Evolutionary conservation across 352 stramenopile species (phyloP).

Genomic region (Globisporangium echinulatum): DNA sequence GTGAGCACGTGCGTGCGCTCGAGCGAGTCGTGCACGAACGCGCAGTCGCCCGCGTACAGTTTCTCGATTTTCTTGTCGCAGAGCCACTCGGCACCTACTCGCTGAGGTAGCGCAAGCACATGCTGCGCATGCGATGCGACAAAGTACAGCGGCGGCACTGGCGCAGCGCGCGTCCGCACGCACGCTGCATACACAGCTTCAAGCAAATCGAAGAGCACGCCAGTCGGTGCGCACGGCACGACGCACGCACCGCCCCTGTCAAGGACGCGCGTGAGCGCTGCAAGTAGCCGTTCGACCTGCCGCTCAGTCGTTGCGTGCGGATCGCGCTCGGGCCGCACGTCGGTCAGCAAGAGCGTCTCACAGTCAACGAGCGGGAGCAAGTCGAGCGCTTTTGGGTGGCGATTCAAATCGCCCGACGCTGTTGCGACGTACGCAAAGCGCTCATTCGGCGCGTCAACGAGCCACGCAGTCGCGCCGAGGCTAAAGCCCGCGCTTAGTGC

Average conservation of each 20-base stretch:
- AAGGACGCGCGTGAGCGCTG: constrained; percentile 45
- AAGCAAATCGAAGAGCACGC: constrained; percentile 75
- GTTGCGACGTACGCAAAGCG: constrained; percentile 68
- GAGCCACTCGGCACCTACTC: constrained; percentile 61
- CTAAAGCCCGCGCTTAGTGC: constrained; percentile 70
- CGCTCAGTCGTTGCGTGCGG: constrained; percentile 63
- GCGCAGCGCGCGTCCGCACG: constrained; percentile 35
- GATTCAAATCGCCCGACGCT: constrained; percentile 76
- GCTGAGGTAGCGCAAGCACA: constrained; percentile 45
- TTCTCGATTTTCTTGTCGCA: constrained; percentile 83
- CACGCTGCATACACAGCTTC: constrained; percentile 58
- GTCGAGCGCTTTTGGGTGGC: constrained; percentile 79
- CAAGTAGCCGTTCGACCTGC: constrained; percentile 65
- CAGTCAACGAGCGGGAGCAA: constrained; percentile 67
- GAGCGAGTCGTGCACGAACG: constrained; percentile 61
- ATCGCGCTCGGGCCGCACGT: constrained; percentile 70
- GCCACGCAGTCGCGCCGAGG: constrained; percentile 64
- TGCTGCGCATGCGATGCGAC: constrained; percentile 46
- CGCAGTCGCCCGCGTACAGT: constrained; percentile 59
- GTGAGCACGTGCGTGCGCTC: constrained; percentile 46
- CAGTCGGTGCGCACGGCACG: constrained; percentile 44
- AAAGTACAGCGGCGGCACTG: constrained; percentile 47
- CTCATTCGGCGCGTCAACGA: constrained; percentile 64
- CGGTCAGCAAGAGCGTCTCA: constrained; percentile 70
- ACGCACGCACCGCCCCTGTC: constrained; percentile 68